Evolutionary conservation across 352 stramenopile species (phyloP).

Genomic region (Globisporangium emineosum): DNA sequence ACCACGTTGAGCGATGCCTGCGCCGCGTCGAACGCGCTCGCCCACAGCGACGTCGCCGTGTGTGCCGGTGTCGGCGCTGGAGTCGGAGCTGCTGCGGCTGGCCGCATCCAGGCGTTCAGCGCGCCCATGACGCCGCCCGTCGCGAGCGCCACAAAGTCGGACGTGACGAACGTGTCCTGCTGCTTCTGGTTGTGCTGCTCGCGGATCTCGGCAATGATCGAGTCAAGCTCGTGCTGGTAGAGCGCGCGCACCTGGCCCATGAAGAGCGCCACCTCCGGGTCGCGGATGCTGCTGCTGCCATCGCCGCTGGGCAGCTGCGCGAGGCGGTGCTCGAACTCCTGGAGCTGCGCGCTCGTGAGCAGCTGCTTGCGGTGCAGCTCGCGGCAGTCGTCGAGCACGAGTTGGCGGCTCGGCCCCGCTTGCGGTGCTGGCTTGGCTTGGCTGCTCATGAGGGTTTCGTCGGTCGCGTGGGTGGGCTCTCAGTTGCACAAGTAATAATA

Average conservation of each 20-base stretch:
- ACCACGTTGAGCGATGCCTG: slow-evolving; percentile 71
- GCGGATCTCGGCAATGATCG: slow-evolving; percentile 43
- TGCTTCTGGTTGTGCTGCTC: slow-evolving; percentile 53
- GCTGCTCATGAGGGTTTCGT: slow-evolving; percentile 5
- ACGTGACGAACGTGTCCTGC: slow-evolving; percentile 37
- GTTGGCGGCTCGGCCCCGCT: not conserved
- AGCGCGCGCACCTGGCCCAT: slow-evolving; percentile 32
- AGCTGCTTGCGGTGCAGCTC: slow-evolving; percentile 35
- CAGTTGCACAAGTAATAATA: slow-evolving; percentile 2
- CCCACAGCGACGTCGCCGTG: slow-evolving; percentile 44
- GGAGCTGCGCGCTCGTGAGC: slow-evolving; percentile 28
- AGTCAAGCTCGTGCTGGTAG: slow-evolving; percentile 41
- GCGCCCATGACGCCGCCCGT: slow-evolving; percentile 60
- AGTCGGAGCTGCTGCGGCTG: slow-evolving; percentile 12
- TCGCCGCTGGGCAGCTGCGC: not conserved
- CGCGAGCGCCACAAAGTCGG: slow-evolving; percentile 61
- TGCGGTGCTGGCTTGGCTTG: not conserved
- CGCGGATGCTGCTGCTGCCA: not conserved
- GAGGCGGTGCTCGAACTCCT: slow-evolving; percentile 27
- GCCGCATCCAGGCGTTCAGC: slow-evolving; percentile 64
- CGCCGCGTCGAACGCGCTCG: slow-evolving; percentile 68
- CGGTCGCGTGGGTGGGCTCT: not conserved
- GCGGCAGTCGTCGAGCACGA: slow-evolving; percentile 30
- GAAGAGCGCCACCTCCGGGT: slow-evolving; percentile 15
- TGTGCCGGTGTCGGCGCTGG: not conserved